phyloP scores from a whole-genome alignment of 1,284 basidiomycete genomes.

The Trametes pubescens region DNA sequence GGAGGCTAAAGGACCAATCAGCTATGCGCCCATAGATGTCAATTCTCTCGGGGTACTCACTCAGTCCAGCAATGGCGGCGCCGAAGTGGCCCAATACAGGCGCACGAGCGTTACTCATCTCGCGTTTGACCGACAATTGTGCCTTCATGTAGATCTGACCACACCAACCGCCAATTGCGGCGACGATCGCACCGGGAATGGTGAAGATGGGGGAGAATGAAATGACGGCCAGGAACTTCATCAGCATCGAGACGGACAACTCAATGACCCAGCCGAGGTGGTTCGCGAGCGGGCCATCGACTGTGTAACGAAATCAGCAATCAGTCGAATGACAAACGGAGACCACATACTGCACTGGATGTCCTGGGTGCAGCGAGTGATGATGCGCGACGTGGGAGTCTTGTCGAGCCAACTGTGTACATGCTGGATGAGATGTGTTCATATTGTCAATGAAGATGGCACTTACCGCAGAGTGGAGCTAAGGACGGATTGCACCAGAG shows the following conservation, averaged over 20 bases:
- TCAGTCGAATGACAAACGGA: too few relatives aligned
- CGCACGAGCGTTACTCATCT: conserved; percentile 73
- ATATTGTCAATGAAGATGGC: neutral
- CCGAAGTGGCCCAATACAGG: conserved; percentile 78
- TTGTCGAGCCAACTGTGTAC: conserved; percentile 41
- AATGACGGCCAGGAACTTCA: conserved; percentile 53
- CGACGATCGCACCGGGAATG: conserved; percentile 51
- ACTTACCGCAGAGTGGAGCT: conserved; percentile 56
- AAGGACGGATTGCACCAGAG: conserved; percentile 61
- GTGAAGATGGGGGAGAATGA: conserved; percentile 55
- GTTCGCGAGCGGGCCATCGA: conserved; percentile 44
- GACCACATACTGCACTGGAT: conserved; percentile 50
- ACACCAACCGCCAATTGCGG: conserved; percentile 53
- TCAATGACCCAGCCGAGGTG: conserved; percentile 41
- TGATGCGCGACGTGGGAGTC: conserved; percentile 62
- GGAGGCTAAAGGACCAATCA: conserved; percentile 50
- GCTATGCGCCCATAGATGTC: too few relatives aligned
- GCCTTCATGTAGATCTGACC: conserved; percentile 72
- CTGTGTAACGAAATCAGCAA: conserved; percentile 26
- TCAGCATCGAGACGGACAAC: conserved; percentile 43
- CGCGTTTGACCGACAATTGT: conserved; percentile 80
- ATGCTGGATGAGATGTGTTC: neutral
- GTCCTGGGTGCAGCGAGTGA: conserved; percentile 65
- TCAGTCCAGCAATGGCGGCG: conserved; percentile 70
- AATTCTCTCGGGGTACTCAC: conserved; percentile 43